Conservation (phyloP, 2,329 filamentous ascomycete genomes). For the Xylaria polymorpha region DNA sequence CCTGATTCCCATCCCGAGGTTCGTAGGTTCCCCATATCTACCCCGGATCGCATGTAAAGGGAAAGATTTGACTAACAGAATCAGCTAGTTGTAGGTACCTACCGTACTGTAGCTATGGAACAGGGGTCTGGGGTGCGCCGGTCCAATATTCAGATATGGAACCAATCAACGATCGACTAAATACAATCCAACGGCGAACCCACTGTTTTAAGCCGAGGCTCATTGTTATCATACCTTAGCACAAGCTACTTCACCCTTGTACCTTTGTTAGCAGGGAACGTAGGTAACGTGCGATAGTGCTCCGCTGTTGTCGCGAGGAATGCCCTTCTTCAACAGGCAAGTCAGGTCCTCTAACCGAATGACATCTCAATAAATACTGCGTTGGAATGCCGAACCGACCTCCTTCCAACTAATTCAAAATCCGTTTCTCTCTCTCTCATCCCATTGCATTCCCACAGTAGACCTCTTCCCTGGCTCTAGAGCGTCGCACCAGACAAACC, state of each 20-base stretch:
- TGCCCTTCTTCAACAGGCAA: constrained; percentile 16
- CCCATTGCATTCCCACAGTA: background rate
- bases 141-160: background rate
- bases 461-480: constrained; percentile 5
- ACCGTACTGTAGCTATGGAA: no score
- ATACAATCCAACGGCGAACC: constrained; percentile 20
- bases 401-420: background rate
- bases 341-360: constrained; percentile 20
- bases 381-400: background rate
- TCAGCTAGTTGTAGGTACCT: background rate
- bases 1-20: constrained; percentile 5
- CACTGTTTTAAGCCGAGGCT: constrained; percentile 31
- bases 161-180: constrained; percentile 30
- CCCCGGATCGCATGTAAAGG: constrained; percentile 32
- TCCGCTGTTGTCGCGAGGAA: constrained; percentile 11
- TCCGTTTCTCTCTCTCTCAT: background rate
- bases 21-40: background rate
- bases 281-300: constrained; percentile 24
- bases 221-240: constrained; percentile 15
- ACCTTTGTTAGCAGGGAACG: background rate
- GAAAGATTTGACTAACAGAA: constrained; percentile 17
- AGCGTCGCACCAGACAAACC: background rate
- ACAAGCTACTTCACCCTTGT: constrained; percentile 4
- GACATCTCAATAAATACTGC: constrained; percentile 20
- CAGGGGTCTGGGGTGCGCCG: background rate